phyloP scores from a whole-genome alignment of 1,284 basidiomycete genomes.

The Cryptococcus neoformans region DNA sequence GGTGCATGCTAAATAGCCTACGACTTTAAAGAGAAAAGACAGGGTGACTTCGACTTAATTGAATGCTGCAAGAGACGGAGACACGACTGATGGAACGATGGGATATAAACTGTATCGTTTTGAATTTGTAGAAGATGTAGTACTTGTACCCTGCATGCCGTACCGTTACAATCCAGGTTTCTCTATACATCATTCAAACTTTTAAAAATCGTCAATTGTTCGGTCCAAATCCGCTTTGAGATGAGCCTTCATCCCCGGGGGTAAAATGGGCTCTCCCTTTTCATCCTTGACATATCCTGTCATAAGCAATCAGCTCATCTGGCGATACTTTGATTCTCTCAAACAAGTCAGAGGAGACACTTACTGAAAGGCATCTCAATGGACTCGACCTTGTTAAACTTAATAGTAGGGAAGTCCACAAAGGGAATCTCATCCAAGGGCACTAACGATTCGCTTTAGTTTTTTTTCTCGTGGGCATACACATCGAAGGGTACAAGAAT shows the following conservation, averaged over 20 bases:
- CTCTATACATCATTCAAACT: not conserved
- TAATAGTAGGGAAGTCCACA: conserved; percentile 78
- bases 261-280: conserved; percentile 64
- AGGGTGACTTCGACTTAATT: not conserved
- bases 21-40: not conserved
- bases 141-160: no score
- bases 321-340: not conserved
- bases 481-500: conserved; percentile 19
- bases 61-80: not conserved
- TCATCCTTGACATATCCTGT: conserved; percentile 52
- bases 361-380: conserved; percentile 93
- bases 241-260: conserved; percentile 81
- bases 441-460: conserved; percentile 48
- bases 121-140: not conserved
- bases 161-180: not conserved
- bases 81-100: not conserved
- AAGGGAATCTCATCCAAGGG: conserved; percentile 69
- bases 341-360: conserved; percentile 37
- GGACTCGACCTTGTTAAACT: conserved; percentile 74
- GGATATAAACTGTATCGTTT: no score
- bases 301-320: not conserved
- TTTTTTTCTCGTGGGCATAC: not conserved
- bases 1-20: not conserved
- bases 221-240: conserved; percentile 81
- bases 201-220: conserved; percentile 62